Conservation (phyloP, 805 yeast species). For the Ogataea methanolica region DNA sequence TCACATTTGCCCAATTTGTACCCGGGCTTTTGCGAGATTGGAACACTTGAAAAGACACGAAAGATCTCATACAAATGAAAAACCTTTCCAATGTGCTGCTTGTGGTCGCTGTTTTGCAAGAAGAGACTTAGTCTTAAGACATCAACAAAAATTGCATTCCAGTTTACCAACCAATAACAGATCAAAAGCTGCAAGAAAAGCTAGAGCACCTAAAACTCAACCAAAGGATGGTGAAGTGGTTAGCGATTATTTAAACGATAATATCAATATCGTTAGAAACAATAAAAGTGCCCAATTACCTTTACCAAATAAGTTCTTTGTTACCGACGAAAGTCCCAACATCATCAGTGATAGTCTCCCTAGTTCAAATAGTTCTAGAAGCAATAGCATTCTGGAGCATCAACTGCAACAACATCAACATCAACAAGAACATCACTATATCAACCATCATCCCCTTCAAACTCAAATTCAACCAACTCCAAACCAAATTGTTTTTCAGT, state of each 20-base stretch:
- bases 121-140: conserved; percentile 81
- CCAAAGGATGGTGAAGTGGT: conserved; percentile 30
- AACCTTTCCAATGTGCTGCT: conserved; percentile 93
- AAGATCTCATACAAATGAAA: conserved; percentile 91
- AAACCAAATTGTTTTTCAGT: conserved; percentile 8
- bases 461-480: background rate
- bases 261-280: conserved; percentile 47
- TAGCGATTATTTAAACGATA: conserved; percentile 38
- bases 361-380: conserved; percentile 10
- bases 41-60: conserved; percentile 95
- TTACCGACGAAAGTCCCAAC: conserved; percentile 7
- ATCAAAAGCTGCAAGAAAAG: conserved; percentile 31
- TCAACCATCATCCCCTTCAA: conserved; percentile 1
- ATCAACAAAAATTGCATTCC: conserved; percentile 88
- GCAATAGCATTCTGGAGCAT: conserved; percentile 10
- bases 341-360: conserved; percentile 7
- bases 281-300: conserved; percentile 52
- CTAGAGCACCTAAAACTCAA: conserved; percentile 13
- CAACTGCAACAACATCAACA: conserved; percentile 9
- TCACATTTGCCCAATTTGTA: conserved; percentile 82
- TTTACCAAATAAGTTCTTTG: conserved; percentile 12
- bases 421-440: background rate
- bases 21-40: conserved; percentile 90
- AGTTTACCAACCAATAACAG: conserved; percentile 38
- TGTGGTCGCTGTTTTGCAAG: conserved; percentile 96